These are phyloP conservation scores for Coemansia sp. DNA, from an alignment of 192 early-diverging fungal genomes.

Conservation along the genomic window DNA sequence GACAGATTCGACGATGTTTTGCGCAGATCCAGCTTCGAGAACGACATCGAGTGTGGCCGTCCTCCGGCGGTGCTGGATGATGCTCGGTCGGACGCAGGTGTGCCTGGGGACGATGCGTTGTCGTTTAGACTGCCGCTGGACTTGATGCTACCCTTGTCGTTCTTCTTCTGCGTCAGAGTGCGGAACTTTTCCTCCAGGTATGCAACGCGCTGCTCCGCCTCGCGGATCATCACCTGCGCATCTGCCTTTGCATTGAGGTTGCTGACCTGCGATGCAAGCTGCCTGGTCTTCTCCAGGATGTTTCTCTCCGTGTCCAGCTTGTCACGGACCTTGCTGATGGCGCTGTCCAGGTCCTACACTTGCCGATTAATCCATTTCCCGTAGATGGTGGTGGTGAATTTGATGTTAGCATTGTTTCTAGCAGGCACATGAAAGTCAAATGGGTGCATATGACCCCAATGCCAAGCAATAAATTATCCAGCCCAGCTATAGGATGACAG, in stretches of 20 bases:
- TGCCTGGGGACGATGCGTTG: slow-evolving; percentile 25
- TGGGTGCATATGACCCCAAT: too few relatives aligned
- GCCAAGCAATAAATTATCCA: too few relatives aligned
- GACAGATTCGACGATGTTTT: slow-evolving; percentile 69
- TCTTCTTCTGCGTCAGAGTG: slow-evolving; percentile 60
- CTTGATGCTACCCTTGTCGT: slow-evolving; percentile 49
- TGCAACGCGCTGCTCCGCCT: slow-evolving; percentile 67
- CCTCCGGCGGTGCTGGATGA: not conserved
- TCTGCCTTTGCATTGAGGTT: slow-evolving; percentile 72
- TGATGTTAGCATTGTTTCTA: not conserved
- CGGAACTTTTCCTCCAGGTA: slow-evolving; percentile 68
- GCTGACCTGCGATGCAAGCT: slow-evolving; percentile 68
- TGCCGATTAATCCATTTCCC: too few relatives aligned
- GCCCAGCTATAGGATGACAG: too few relatives aligned
- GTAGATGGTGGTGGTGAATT: too few relatives aligned
- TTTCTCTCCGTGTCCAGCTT: slow-evolving; percentile 75
- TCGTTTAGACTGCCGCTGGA: slow-evolving; percentile 30
- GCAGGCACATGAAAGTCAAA: too few relatives aligned
- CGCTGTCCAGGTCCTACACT: slow-evolving; percentile 58
- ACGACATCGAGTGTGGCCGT: slow-evolving; percentile 42
- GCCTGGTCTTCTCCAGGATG: slow-evolving; percentile 69
- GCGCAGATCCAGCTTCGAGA: slow-evolving; percentile 61
- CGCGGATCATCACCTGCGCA: slow-evolving; percentile 71
- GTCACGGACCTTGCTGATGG: slow-evolving; percentile 66
- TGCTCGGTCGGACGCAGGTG: slow-evolving; percentile 16